A percentile compares a stretch with the other conserved stretches of the same genome.
These are phyloP conservation scores for Acacia crassicarpa DNA, from an alignment of 306 rosid species.

Conservation along the genomic window DNA sequence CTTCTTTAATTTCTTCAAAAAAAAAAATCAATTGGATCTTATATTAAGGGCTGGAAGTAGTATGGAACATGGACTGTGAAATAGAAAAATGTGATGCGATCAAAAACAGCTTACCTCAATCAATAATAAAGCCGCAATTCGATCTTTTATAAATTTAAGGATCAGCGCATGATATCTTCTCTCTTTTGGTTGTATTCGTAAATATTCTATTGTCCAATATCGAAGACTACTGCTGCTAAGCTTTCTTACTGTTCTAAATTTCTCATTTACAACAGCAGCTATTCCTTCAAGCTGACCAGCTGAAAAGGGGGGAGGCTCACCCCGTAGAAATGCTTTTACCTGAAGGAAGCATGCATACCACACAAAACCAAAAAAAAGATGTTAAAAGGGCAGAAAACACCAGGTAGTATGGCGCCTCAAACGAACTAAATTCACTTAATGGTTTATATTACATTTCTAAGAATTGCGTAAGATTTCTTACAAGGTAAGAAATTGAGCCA, in stretches of 20 bases:
- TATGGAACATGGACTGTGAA: constrained; percentile 5
- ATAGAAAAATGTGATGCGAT: constrained; percentile 24
- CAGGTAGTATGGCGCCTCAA: constrained; percentile 14
- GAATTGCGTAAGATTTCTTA: background rate
- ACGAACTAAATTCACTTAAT: constrained; percentile 5
- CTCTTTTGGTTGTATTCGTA: constrained; percentile 80
- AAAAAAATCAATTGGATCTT: too few relatives aligned
- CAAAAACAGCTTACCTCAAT: constrained; percentile 66
- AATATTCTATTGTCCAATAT: constrained; percentile 88
- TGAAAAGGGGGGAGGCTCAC: constrained; percentile 73
- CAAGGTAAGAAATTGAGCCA: background rate
- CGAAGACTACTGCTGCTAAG: constrained; percentile 74
- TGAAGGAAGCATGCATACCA: constrained; percentile 27
- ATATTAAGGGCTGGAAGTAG: background rate
- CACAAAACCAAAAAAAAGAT: background rate
- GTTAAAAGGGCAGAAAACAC: constrained; percentile 5
- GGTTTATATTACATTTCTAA: background rate
- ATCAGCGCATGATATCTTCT: constrained; percentile 68
- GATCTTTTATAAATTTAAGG: constrained; percentile 85
- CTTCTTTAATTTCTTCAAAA: too few relatives aligned
- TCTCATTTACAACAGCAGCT: constrained; percentile 64
- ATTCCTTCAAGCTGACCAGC: constrained; percentile 85
- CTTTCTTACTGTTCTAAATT: constrained; percentile 63
- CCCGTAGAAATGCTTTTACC: constrained; percentile 84
- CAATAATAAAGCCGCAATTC: constrained; percentile 73